These are phyloP conservation scores for Naganishia randhawae DNA, from an alignment of 768 basidiomycete genomes.

Conservation along the genomic window DNA sequence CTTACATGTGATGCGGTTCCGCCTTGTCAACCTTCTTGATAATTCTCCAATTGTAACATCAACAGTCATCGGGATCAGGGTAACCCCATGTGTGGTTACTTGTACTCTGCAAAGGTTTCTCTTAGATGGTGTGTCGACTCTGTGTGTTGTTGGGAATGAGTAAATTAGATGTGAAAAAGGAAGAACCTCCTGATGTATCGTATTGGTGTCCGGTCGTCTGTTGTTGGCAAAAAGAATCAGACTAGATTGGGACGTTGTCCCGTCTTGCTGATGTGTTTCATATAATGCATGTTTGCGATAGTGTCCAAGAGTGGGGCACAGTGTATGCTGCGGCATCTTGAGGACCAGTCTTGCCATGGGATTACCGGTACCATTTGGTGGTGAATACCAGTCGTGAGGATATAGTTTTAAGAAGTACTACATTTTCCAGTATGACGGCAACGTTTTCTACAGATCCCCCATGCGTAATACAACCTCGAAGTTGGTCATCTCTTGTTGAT, in stretches of 20 bases:
- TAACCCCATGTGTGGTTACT: slow-evolving; percentile 7
- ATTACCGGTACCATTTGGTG: no score
- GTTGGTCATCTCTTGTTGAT: background rate
- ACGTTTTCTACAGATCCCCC: background rate
- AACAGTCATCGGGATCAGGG: slow-evolving; percentile 18
- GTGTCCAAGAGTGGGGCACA: no score
- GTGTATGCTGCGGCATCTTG: no score
- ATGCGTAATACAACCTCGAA: background rate
- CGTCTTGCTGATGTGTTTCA: background rate
- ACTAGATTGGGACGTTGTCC: background rate
- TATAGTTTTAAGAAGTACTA: no score
- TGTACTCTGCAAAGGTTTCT: slow-evolving; percentile 17
- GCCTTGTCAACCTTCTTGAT: background rate
- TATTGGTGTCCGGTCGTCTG: background rate
- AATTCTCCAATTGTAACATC: slow-evolving; percentile 7
- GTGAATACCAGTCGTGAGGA: no score
- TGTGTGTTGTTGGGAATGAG: slow-evolving; percentile 19
- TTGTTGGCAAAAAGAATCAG: slow-evolving; percentile 1
- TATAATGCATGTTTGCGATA: slow-evolving; percentile 1
- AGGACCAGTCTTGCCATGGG: no score
- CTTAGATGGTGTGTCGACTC: slow-evolving; percentile 22
- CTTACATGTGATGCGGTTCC: slow-evolving; percentile 28
- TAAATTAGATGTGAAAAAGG: slow-evolving; percentile 11
- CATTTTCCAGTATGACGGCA: no score
- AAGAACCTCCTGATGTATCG: slow-evolving; percentile 21